Conservation (phyloP, 352 stramenopile species). For the Phytopythium helicoides region DNA sequence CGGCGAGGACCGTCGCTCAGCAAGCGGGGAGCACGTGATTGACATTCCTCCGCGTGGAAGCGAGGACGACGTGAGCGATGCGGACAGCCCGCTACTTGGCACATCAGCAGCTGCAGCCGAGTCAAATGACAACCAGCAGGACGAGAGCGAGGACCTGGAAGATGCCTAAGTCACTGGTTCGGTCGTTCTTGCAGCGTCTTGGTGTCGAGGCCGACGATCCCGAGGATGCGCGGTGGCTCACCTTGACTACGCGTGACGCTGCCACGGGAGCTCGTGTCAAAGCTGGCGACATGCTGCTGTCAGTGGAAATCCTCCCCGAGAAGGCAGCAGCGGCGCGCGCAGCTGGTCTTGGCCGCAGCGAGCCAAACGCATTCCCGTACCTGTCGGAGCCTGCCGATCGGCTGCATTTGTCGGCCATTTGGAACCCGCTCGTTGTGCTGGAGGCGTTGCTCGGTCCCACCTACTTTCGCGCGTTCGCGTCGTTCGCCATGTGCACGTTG, state of each 20-base stretch:
- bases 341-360: constrained; percentile 67
- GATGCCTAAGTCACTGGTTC: constrained; percentile 64
- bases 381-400: constrained; percentile 70
- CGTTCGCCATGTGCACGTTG: constrained; percentile 52
- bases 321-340: constrained; percentile 50
- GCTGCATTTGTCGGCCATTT: constrained; percentile 75
- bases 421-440: constrained; percentile 80
- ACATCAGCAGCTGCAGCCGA: constrained; percentile 7
- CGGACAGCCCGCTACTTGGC: neutral
- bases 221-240: constrained; percentile 75
- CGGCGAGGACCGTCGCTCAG: neutral
- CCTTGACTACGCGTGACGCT: constrained; percentile 61
- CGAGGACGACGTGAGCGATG: neutral
- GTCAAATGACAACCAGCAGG: constrained; percentile 10
- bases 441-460: constrained; percentile 74
- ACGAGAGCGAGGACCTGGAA: constrained; percentile 42
- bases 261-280: constrained; percentile 52
- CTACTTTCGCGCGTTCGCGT: constrained; percentile 69
- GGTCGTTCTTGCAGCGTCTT: constrained; percentile 71
- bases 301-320: constrained; percentile 72
- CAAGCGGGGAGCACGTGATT: constrained; percentile 8
- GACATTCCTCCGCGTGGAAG: constrained; percentile 19
- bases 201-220: constrained; percentile 71
- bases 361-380: constrained; percentile 81
- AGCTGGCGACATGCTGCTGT: constrained; percentile 65